Evolutionary conservation across 257 asterid genomes (phyloP).

Genomic region (Schizonepeta tenuifolia): DNA sequence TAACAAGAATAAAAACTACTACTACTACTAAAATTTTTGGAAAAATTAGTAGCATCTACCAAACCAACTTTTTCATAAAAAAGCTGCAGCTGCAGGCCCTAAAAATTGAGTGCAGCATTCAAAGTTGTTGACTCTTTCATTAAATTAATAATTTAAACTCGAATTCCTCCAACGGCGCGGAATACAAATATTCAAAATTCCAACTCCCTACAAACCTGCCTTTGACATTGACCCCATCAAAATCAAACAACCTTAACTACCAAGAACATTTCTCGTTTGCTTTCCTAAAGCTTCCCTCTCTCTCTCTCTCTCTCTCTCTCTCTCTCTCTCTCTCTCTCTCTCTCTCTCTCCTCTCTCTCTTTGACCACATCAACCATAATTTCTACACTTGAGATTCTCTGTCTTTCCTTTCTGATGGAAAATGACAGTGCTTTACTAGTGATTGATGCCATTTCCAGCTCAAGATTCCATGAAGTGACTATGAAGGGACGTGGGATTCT

Average conservation of each 20-base stretch:
- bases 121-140: conserved; percentile 24
- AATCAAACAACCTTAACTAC: conserved; percentile 40
- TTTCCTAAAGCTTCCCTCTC: background rate
- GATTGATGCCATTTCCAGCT: conserved; percentile 24
- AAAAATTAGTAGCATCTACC: background rate
- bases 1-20: too few relatives aligned
- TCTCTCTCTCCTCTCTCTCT: background rate
- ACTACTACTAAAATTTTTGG: too few relatives aligned
- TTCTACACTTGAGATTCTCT: background rate
- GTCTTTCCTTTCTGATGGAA: background rate
- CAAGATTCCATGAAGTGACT: conserved; percentile 5
- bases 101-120: conserved; percentile 29
- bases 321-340: conserved; percentile 6
- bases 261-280: conserved; percentile 19
- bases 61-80: background rate
- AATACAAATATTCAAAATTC: conserved; percentile 42
- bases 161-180: conserved; percentile 41
- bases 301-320: background rate
- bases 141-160: background rate
- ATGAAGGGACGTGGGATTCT: background rate
- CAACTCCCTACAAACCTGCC: conserved; percentile 29
- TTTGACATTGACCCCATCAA: conserved; percentile 48
- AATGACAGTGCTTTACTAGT: conserved; percentile 11
- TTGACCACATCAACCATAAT: conserved; percentile 29
- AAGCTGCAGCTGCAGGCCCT: conserved; percentile 25